Base-by-base conservation (phyloP, 202 grass and related monocot genomes). In the Saccharum hybrid region DNA sequence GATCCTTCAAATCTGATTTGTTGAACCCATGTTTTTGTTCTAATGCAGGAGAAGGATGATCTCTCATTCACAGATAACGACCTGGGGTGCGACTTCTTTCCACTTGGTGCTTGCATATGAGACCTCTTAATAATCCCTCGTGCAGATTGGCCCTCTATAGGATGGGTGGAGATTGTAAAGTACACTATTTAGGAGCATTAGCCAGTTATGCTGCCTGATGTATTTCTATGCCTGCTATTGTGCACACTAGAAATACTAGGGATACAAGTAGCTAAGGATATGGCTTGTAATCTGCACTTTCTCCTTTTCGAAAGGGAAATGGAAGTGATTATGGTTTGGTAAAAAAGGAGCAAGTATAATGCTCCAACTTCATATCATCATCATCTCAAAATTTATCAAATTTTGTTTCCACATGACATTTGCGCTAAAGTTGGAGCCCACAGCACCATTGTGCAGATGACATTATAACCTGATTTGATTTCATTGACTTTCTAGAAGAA, bases 101-200 rank as follows among this genome's bases (percentile, higher is more conserved):
- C 91, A 54, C 89, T 99, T 60, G 96, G 93, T 83, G 93, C 93
- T 66, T 96, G 93, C 89, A 99, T 96, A 71, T 99, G 86, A 99
- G 85, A 56, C 77, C 8, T 43, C 81, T 34, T 42, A 85, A 77
- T 46, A 68, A 62, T 36, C 30, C 10, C 3, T 16, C 11, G 48
- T 61, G 68, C 18, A 82, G 54, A 52, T 80, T 56, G 54, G 43
- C 38, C 57, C 22, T 65, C 52, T 71, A 16, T 22, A 26, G 54
- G n/a, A 59, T 59, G 54, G 42, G 34, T 71, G 22, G 9, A 66
- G 64, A 84, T 16, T 71, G 76, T 74, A 79, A 62, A 88, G 77
- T 71, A 76, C 9, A 64, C 37, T 60, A 10, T 23, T 43, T 59
- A 81, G 65, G 34, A 57, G 45, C 19, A 67, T 65, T 82, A 38